Evolutionary conservation across 2,329 filamentous ascomycete genomes (phyloP).

Genomic region (Botrytis tulipae): DNA sequence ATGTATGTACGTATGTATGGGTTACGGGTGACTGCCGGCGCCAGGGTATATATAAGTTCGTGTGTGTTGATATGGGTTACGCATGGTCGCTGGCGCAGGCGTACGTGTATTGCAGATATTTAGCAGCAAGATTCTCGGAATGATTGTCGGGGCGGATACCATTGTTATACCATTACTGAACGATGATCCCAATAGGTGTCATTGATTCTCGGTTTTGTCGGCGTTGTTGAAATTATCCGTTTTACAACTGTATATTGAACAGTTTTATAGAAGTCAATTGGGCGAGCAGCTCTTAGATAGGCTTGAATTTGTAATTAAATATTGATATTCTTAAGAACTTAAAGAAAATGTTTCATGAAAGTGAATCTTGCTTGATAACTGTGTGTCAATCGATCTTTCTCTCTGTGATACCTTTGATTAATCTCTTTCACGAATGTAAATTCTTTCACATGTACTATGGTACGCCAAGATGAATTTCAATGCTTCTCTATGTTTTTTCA

Average conservation of each 20-base stretch:
- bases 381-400: not conserved
- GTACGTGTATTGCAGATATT: constrained; percentile 12
- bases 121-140: not conserved
- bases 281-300: not conserved
- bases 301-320: not conserved
- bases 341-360: not conserved
- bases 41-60: constrained; percentile 1
- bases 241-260: not conserved
- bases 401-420: not conserved
- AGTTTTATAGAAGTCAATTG: not conserved
- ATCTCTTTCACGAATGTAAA: not conserved
- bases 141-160: constrained; percentile 4
- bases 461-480: not conserved
- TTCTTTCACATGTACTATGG: not conserved
- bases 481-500: not conserved
- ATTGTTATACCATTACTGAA: constrained; percentile 12
- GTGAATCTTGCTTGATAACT: not conserved
- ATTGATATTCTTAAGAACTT: not conserved
- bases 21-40: constrained; percentile 10
- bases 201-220: constrained; percentile 12
- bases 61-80: constrained; percentile 5
- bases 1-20: constrained; percentile 14
- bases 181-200: not conserved
- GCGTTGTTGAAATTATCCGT: not conserved
- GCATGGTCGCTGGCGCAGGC: not conserved